A percentile compares a stretch with the other conserved stretches of the same genome.
These are phyloP conservation scores for Solanum gandarillasii DNA, from an alignment of 257 asterid species.

Conservation along the genomic window DNA sequence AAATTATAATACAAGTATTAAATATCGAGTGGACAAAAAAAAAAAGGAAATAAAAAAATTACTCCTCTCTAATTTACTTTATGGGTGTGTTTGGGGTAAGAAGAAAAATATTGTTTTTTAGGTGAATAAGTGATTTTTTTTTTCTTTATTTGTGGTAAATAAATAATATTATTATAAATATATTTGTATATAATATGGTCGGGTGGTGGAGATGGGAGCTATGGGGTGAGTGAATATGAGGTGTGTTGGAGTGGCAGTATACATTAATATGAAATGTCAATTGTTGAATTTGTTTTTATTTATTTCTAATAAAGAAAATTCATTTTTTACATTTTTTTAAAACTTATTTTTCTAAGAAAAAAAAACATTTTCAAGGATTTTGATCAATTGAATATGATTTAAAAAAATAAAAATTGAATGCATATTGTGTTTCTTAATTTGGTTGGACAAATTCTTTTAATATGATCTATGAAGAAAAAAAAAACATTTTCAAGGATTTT, in stretches of 20 bases:
- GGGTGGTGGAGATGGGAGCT: background rate
- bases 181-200: background rate
- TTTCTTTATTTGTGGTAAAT: too few species aligned
- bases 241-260: background rate
- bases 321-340: background rate
- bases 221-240: background rate
- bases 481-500: background rate
- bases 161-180: background rate
- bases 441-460: too few species aligned
- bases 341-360: too few species aligned
- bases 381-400: background rate
- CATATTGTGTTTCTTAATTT: too few species aligned
- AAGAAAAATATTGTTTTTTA: background rate
- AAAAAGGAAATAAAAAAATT: too few species aligned
- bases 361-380: background rate
- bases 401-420: background rate
- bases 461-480: too few species aligned
- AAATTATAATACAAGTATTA: too few species aligned
- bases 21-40: fast-evolving
- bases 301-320: background rate
- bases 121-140: background rate
- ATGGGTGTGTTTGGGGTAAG: background rate
- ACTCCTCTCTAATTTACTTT: background rate
- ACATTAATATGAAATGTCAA: background rate
- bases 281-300: background rate